Conservation (phyloP, 345 rosid species). For the Eucalyptus tenuipes region DNA sequence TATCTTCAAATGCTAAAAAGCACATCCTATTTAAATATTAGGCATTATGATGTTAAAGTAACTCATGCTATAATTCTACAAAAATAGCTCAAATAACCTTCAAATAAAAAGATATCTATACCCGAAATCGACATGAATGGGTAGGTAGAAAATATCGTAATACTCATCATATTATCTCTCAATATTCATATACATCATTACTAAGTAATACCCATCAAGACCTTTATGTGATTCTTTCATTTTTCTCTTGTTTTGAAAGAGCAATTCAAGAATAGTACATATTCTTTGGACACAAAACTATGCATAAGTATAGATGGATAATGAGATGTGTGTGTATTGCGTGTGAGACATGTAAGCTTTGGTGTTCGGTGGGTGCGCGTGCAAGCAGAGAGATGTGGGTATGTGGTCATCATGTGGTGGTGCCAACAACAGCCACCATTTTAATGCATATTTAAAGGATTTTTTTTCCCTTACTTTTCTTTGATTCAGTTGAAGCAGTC, state of each 20-base stretch:
- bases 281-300: background rate
- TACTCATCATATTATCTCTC: background rate
- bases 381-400: background rate
- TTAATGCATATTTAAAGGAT: background rate
- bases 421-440: background rate
- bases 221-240: constrained; percentile 2
- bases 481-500: background rate
- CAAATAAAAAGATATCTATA: background rate
- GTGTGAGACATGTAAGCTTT: background rate
- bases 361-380: background rate
- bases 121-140: background rate
- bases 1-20: background rate
- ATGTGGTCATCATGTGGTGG: background rate
- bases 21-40: background rate
- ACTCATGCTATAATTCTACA: background rate
- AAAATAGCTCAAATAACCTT: background rate
- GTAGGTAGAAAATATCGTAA: background rate
- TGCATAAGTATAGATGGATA: background rate
- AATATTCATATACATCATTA: background rate
- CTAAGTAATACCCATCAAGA: constrained; percentile 8
- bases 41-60: background rate
- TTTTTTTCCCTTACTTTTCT: background rate
- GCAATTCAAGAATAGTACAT: background rate
- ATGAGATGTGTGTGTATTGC: background rate
- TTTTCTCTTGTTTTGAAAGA: background rate